Evolutionary conservation across 192 early-diverging fungal species (phyloP).

Genomic region (Borealophlyctis nickersoniae): DNA sequence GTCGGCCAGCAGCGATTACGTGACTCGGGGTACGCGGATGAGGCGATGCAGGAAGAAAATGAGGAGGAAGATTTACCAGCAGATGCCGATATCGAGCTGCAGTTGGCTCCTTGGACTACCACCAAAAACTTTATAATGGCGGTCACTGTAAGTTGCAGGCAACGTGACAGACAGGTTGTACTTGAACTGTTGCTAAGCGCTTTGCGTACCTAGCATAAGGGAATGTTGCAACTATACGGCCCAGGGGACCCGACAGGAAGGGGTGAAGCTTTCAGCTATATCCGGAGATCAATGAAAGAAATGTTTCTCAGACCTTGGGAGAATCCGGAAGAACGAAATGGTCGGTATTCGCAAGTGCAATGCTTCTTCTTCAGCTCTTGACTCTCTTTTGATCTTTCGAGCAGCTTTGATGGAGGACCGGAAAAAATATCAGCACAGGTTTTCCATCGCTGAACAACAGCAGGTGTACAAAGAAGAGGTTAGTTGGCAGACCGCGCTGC

Average conservation of each 20-base stretch:
- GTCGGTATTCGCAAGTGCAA: no score
- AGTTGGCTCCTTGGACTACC: slow-evolving; percentile 91
- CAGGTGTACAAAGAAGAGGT: slow-evolving; percentile 89
- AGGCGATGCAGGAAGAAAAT: slow-evolving; percentile 66
- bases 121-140: slow-evolving; percentile 96
- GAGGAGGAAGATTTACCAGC: slow-evolving; percentile 55
- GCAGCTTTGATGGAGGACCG: neutral
- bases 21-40: slow-evolving; percentile 78
- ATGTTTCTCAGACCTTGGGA: slow-evolving; percentile 88
- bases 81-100: slow-evolving; percentile 82
- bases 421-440: slow-evolving; percentile 35
- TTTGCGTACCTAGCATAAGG: slow-evolving; percentile 64
- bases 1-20: slow-evolving; percentile 87
- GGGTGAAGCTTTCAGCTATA: slow-evolving; percentile 97
- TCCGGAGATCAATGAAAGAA: slow-evolving; percentile 96
- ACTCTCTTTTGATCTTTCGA: no score
- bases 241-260: slow-evolving; percentile 94
- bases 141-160: slow-evolving; percentile 49
- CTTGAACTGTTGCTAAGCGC: slow-evolving; percentile 5
- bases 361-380: no score
- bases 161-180: neutral
- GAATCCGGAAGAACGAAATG: slow-evolving; percentile 72
- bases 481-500: slow-evolving; percentile 1
- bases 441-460: slow-evolving; percentile 84
- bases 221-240: slow-evolving; percentile 91